Evolutionary conservation across 176 grass and related monocot species (phyloP), one percentile per base, ranked within the genome.

Genomic region (Guadua angustifolia): DNA sequence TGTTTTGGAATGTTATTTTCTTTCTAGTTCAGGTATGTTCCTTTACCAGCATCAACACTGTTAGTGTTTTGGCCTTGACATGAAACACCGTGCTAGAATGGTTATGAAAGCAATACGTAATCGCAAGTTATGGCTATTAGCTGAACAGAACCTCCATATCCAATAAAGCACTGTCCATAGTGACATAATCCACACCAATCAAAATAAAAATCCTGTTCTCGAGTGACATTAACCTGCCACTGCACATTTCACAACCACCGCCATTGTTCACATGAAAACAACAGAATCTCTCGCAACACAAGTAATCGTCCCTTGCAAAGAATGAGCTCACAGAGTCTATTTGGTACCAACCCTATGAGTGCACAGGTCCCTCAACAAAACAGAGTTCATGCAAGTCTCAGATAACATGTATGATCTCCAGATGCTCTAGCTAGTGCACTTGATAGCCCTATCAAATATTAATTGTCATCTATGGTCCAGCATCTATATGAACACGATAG

Each of bases 81-180:
- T 42, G 17, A 43, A 58, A 62, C 8, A 66, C 59, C 60, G 66
- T 4, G 15, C 32, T 74, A 71, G 7, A 73, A 51, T 11, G 29
- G 14, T 46, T 35, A 62, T 35, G 2, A 51, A 74, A 64, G 29
- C 13, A 45, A 73, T 64, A 74, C 21, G 65, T 19, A 65, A 74
- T 62, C 43, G 42, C 46, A 51, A 40, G 35, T 18, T 58, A 53
- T 1, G 19, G 56, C 35, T 46, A 83, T 51, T 32, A 82, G 40
- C 64, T 77, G 29, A 70, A 50, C 44, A 85, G 75, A 69, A 63
- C 7, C 19, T 75, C 58, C 51, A 73, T 62, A 45, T 59, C 16
- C 56, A 70, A 74, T 47, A 16, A 77, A 86, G 43, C 55, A 39
- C 29, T 72, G 39, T n/a, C 61, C 67, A 82, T 51, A 58, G n/a